A percentile compares a stretch with the other conserved stretches of the same genome.
Evolutionary conservation across 257 asterid genomes (phyloP).

Genomic region (Nicotiana knightiana): DNA sequence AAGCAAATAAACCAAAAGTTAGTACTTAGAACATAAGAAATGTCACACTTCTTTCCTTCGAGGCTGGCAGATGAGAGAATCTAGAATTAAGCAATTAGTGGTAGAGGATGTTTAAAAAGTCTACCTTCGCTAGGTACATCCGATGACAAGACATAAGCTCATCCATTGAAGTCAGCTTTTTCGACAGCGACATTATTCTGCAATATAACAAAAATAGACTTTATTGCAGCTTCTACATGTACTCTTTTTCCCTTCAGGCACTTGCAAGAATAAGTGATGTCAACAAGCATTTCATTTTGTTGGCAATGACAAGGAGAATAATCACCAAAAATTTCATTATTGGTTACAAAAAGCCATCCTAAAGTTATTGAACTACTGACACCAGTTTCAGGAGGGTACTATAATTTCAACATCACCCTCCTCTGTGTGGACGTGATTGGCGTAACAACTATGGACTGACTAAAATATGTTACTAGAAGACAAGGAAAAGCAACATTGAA

Average conservation of each 20-base stretch:
- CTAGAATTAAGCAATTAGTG: background rate
- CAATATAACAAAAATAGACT: background rate
- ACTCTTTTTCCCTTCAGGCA: background rate
- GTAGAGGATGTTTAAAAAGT: background rate
- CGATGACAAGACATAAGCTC: constrained; percentile 72
- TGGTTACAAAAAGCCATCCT: too few relatives aligned
- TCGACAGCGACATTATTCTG: constrained; percentile 78
- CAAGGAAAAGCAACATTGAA: background rate
- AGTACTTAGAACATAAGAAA: background rate
- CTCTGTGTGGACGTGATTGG: background rate
- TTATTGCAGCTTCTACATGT: background rate
- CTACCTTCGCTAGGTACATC: constrained; percentile 72
- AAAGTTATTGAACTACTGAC: too few relatives aligned
- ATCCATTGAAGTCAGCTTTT: constrained; percentile 69
- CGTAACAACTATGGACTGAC: background rate
- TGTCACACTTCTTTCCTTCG: background rate
- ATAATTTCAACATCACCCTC: too few relatives aligned
- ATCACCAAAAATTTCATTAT: too few relatives aligned
- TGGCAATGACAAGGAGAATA: background rate
- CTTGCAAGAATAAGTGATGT: background rate
- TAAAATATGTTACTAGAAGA: background rate
- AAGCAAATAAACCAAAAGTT: background rate
- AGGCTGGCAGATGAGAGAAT: background rate
- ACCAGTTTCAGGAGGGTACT: too few relatives aligned
- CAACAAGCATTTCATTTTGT: background rate